Conservation (phyloP, 768 basidiomycete genomes). For the Tulasnella sp. region DNA sequence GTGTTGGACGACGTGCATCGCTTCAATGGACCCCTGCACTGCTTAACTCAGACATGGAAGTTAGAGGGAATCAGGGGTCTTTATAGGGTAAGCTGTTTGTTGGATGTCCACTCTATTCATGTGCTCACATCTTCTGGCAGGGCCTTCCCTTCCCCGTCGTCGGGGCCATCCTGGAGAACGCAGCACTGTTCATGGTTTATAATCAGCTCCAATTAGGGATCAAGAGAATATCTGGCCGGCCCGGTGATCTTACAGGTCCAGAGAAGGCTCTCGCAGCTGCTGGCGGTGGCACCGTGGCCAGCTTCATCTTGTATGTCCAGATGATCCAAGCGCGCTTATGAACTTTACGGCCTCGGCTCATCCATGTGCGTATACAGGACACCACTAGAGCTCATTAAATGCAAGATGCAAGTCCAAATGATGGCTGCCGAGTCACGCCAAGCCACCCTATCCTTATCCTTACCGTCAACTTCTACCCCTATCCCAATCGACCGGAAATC, state of each 20-base stretch:
- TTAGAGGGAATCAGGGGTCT: constrained; percentile 76
- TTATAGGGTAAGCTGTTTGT: constrained; percentile 55
- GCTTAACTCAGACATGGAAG: constrained; percentile 66
- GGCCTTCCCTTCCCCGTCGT: constrained; percentile 84
- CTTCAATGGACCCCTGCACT: constrained; percentile 82
- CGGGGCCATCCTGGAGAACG: constrained; percentile 90
- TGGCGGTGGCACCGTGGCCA: constrained; percentile 77
- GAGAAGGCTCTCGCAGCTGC: constrained; percentile 74
- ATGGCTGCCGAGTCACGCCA: constrained; percentile 34
- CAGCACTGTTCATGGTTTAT: constrained; percentile 77
- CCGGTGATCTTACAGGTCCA: constrained; percentile 34
- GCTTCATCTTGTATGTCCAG: constrained; percentile 66
- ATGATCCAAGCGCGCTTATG: neutral
- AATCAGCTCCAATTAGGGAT: constrained; percentile 58
- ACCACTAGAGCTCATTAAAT: constrained; percentile 90
- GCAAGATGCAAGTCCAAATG: constrained; percentile 97
- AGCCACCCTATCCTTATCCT: constrained; percentile 5
- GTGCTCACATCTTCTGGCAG: constrained; percentile 30
- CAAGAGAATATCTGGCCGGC: constrained; percentile 32
- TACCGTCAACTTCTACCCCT: constrained; percentile 14
- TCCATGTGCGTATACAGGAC: too few relatives aligned
- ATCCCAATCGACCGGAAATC: constrained; percentile 23
- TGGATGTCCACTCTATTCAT: neutral
- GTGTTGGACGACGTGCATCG: constrained; percentile 57
- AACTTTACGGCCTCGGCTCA: neutral